Conservation (phyloP, 305 asterid genomes). For the Rubia peregrina region DNA sequence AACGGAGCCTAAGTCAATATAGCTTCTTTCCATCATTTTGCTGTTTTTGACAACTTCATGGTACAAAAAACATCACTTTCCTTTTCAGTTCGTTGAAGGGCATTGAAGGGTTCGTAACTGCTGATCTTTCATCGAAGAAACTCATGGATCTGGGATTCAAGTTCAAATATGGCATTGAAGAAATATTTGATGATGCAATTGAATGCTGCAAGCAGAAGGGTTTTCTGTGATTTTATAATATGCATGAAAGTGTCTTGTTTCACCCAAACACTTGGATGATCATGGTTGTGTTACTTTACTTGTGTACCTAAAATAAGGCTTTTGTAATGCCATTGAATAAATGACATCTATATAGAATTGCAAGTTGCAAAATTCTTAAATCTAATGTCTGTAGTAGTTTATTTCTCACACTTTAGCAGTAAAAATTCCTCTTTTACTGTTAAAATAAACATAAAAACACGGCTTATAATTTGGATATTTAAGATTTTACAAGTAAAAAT, state of each 20-base stretch:
- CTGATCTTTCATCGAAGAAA: conserved; percentile 30
- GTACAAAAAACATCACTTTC: not conserved
- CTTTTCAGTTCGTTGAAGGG: conserved; percentile 21
- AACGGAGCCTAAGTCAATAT: not conserved
- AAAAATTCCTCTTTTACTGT: too few relatives aligned
- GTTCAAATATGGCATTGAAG: conserved; percentile 31
- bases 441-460: too few relatives aligned
- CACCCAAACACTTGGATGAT: not conserved
- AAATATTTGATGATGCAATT: conserved; percentile 39
- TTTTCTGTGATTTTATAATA: conserved; percentile 16
- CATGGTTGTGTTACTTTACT: not conserved
- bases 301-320: not conserved
- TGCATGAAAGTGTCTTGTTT: not conserved
- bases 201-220: conserved; percentile 31
- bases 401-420: too few relatives aligned
- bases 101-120: not conserved
- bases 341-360: not conserved
- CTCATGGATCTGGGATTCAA: conserved; percentile 34
- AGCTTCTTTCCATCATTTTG: not conserved
- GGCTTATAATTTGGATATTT: too few relatives aligned
- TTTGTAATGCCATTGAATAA: not conserved
- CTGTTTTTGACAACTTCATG: not conserved
- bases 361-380: not conserved
- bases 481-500: too few relatives aligned
- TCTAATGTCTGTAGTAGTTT: not conserved